Conservation (phyloP, 331 rosid genomes). For the Quercus phellos region DNA sequence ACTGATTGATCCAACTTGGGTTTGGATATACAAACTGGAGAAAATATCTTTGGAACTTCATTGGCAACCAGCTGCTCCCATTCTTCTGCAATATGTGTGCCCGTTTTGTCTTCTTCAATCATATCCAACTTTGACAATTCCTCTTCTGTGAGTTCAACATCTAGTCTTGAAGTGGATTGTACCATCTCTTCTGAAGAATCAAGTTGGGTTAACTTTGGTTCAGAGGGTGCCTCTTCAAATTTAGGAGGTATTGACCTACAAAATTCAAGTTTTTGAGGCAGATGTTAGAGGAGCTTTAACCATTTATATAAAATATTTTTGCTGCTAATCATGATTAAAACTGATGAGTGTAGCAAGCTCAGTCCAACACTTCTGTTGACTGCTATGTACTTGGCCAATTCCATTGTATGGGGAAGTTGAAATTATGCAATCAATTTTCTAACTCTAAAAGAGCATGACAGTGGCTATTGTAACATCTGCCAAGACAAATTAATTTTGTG, state of each 20-base stretch:
- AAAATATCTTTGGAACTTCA: slow-evolving; percentile 40
- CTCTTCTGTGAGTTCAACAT: slow-evolving; percentile 16
- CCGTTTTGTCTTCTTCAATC: slow-evolving; percentile 38
- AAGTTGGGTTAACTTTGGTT: slow-evolving; percentile 28
- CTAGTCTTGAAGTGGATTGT: slow-evolving; percentile 24
- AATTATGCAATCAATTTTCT: slow-evolving; percentile 4
- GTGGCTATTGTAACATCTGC: neutral
- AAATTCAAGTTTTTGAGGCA: slow-evolving; percentile 10
- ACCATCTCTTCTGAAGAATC: slow-evolving; percentile 24
- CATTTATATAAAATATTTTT: slow-evolving; percentile 17
- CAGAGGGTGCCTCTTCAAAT: slow-evolving; percentile 33
- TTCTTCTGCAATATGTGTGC: slow-evolving; percentile 54
- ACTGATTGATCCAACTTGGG: slow-evolving; percentile 37
- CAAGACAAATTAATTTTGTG: neutral
- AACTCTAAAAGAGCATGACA: neutral
- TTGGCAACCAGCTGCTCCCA: slow-evolving; percentile 72
- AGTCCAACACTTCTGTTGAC: neutral
- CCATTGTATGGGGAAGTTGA: neutral
- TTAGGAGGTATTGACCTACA: slow-evolving; percentile 46
- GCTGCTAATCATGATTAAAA: slow-evolving; percentile 12
- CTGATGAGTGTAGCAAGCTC: slow-evolving; percentile 2
- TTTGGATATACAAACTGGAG: slow-evolving; percentile 41
- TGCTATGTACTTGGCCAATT: neutral
- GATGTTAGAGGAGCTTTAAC: slow-evolving; percentile 2
- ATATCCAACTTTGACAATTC: slow-evolving; percentile 19